Base-by-base conservation (phyloP, 345 rosid genomes). In the Ricinus communis region DNA sequence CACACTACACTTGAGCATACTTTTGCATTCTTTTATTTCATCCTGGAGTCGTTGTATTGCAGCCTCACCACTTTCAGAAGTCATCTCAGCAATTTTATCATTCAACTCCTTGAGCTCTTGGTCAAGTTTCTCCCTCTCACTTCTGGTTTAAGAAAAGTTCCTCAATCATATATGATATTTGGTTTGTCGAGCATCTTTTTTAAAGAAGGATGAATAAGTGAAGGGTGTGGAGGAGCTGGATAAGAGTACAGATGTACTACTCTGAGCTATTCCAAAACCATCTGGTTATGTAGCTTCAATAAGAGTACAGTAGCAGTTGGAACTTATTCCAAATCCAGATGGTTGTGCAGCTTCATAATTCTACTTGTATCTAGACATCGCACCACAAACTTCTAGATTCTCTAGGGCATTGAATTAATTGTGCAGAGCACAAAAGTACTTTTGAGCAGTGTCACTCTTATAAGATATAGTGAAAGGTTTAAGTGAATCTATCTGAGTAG, bases 1-100 rank as follows among this genome's bases (percentile, higher is more conserved):
- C 58, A 95, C 97, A 8, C 99, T 87, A 68, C 99, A 95, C 78
- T 95, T 95, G 67, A 95, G 93, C 45, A 90, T 87, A 41, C 92
- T 79, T 80, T 89, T 90, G 84, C 91, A 92, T 47, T 84, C 91
- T 53, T 87, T 90, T 69, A 95, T 86, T 68, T 92, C 97, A 54
- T 90, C 96, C 79, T 90, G 97, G n/a, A 95, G 91, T 80, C 84
- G 89, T 81, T 83, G 83, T 73, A 92, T 83, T n/a, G 92, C 93
- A 27, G 91, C 91, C 81, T 92, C 99, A 59, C 91, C 92, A 30
- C 77, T 91, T 81, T 90, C 93, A 49, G 93, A 83, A 56, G 77
- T 78, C 80, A 95, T 52, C 81, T 89, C 92, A 8, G 77, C 85
- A 73, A 85, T 80, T 86, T 85, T 80, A 65, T 75, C 76, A 71